Percentiles rank a stretch among this genome's conserved stretches.
These are phyloP conservation scores for Zygosaccharomyces rouxii DNA, from an alignment of 805 yeast species.

Conservation along the genomic window DNA sequence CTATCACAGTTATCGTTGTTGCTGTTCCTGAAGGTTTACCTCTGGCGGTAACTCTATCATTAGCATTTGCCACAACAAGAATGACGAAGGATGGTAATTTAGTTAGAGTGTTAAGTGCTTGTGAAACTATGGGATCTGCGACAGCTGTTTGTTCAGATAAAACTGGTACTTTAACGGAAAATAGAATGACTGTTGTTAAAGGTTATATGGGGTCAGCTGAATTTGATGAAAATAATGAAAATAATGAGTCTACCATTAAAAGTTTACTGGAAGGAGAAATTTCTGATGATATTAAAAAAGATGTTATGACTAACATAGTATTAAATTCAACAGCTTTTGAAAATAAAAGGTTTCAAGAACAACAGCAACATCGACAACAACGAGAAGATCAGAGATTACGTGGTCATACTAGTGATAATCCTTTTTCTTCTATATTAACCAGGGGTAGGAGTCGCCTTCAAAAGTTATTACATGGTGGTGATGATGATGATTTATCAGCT, in stretches of 20 bases:
- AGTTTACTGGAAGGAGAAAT: constrained; percentile 6
- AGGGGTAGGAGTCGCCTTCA: constrained; percentile 11
- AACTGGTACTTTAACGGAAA: constrained; percentile 95
- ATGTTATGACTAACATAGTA: constrained; percentile 53
- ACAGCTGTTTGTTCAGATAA: constrained; percentile 96
- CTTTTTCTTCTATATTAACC: constrained; percentile 16
- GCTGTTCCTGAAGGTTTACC: constrained; percentile 99
- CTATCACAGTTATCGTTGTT: constrained; percentile 90
- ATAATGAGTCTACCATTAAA: constrained; percentile 9
- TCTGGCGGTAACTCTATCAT: constrained; percentile 90
- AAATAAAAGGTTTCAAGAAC: constrained; percentile 39
- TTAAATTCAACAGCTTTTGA: constrained; percentile 91
- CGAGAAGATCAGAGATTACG: constrained; percentile 2
- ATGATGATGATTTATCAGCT: constrained; percentile 16
- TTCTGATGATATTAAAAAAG: constrained; percentile 16
- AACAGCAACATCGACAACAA: constrained; percentile 4
- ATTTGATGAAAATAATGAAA: constrained; percentile 47
- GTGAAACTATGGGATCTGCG: constrained; percentile 99
- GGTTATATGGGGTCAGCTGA: constrained; percentile 61
- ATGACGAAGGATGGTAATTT: constrained; percentile 96
- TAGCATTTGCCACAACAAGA: constrained; percentile 96
- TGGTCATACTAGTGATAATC: constrained; percentile 24
- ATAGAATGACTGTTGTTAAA: constrained; percentile 83
- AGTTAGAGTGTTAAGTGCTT: constrained; percentile 87
- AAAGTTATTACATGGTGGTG: constrained; percentile 17